phyloP scores from a whole-genome alignment of 169 alveolate genomes.

The Plasmodium coatneyi region DNA sequence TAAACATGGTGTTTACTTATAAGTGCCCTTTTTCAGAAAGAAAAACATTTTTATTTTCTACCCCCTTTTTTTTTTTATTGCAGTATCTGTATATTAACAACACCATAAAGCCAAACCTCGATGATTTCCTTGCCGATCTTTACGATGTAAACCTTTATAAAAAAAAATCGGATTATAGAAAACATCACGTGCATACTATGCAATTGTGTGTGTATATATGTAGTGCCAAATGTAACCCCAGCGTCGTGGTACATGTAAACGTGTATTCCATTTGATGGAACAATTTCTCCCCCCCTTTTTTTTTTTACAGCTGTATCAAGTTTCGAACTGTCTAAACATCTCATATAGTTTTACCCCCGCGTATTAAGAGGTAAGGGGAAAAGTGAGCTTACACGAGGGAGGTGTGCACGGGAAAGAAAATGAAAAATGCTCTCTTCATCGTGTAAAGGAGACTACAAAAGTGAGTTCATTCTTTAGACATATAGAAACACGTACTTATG shows the following conservation, averaged over 20 bases:
- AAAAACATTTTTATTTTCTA: background rate
- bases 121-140: slow-evolving; percentile 41
- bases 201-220: background rate
- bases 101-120: slow-evolving; percentile 47
- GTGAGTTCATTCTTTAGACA: background rate
- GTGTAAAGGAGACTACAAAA: background rate
- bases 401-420: background rate
- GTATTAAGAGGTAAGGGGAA: slow-evolving; percentile 32
- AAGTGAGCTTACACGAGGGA: background rate
- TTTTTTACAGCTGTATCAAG: slow-evolving; percentile 24
- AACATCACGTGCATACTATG: background rate
- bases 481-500: background rate
- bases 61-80: background rate
- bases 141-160: slow-evolving; percentile 13
- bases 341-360: slow-evolving; percentile 64
- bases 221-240: background rate
- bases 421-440: background rate
- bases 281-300: background rate
- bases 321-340: slow-evolving; percentile 39
- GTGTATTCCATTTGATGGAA: background rate
- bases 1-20: background rate
- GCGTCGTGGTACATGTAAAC: background rate
- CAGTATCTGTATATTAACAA: slow-evolving; percentile 51
- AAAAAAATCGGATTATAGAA: background rate
- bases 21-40: background rate